A percentile compares a stretch with the other conserved stretches of the same genome.
Conservation (phyloP, 1,284 basidiomycete genomes). For the Tilletia indica region DNA sequence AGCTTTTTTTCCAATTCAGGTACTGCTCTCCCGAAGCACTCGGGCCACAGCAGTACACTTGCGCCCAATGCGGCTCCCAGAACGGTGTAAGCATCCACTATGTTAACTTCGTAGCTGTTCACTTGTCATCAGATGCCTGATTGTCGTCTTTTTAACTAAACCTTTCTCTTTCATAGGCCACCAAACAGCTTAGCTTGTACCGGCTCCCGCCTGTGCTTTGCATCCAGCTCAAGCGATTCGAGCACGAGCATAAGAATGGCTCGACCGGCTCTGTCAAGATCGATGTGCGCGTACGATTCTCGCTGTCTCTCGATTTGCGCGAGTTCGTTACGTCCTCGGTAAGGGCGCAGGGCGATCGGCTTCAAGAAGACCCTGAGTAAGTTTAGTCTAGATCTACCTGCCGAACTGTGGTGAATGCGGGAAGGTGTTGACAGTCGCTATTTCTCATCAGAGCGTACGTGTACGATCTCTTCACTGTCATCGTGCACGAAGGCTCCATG, state of each 20-base stretch:
- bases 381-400: conserved; percentile 5
- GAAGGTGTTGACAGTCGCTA: neutral
- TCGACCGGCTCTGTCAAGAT: conserved; percentile 70
- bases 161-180: conserved; percentile 62
- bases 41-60: conserved; percentile 60
- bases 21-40: conserved; percentile 51
- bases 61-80: conserved; percentile 45
- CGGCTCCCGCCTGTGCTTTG: conserved; percentile 85
- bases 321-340: conserved; percentile 69
- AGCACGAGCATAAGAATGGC: conserved; percentile 65
- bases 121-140: neutral
- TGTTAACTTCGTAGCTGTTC: neutral
- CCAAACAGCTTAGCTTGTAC: conserved; percentile 78
- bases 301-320: conserved; percentile 79
- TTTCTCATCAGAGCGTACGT: conserved; percentile 63
- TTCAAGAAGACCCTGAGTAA: conserved; percentile 35
- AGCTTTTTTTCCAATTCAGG: neutral
- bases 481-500: conserved; percentile 85
- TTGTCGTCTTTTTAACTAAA: no score
- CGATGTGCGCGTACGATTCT: conserved; percentile 78
- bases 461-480: conserved; percentile 88
- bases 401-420: neutral
- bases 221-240: conserved; percentile 97
- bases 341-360: conserved; percentile 22
- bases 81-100: neutral